phyloP scores from a whole-genome alignment of 2,329 filamentous ascomycete species.

The Mycogone perniciosa region DNA sequence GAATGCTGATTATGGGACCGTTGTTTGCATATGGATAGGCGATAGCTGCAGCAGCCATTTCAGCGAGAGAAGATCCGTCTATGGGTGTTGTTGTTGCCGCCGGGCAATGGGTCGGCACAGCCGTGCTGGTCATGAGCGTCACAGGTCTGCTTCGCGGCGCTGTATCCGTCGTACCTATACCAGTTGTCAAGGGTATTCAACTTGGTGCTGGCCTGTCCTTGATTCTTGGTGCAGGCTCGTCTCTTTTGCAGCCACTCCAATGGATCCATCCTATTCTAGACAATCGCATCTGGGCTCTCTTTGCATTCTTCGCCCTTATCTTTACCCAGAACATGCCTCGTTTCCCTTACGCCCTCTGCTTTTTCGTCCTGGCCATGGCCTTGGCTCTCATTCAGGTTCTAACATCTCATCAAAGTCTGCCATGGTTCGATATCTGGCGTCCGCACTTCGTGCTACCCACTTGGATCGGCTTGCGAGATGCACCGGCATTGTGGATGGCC shows the following conservation, averaged over 20 bases:
- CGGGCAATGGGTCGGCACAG: conserved; percentile 58
- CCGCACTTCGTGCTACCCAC: conserved; percentile 40
- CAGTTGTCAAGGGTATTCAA: conserved; percentile 91
- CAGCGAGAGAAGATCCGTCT: conserved; percentile 47
- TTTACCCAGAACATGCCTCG: conserved; percentile 57
- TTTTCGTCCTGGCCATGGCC: conserved; percentile 63
- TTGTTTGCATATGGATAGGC: conserved; percentile 41
- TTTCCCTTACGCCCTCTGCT: conserved; percentile 70
- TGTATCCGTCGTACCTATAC: conserved; percentile 68
- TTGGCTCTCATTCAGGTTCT: conserved; percentile 48
- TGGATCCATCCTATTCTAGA: conserved; percentile 67
- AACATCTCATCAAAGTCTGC: conserved; percentile 32
- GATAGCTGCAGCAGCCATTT: conserved; percentile 85
- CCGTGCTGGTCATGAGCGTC: conserved; percentile 69
- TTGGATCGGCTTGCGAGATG: conserved; percentile 25
- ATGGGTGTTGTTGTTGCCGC: conserved; percentile 68
- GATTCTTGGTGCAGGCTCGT: conserved; percentile 67
- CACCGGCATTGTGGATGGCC: conserved; percentile 50
- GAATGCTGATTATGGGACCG: background rate
- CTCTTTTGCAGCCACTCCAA: conserved; percentile 58
- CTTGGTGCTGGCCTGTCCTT: conserved; percentile 84
- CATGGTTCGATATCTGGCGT: conserved; percentile 53
- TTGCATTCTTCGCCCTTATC: conserved; percentile 65
- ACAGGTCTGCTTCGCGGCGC: conserved; percentile 75
- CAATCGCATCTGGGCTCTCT: conserved; percentile 71